Evolutionary conservation across 2,329 filamentous ascomycete genomes (phyloP).

Genomic region (Trichoderma atrobrunneum): DNA sequence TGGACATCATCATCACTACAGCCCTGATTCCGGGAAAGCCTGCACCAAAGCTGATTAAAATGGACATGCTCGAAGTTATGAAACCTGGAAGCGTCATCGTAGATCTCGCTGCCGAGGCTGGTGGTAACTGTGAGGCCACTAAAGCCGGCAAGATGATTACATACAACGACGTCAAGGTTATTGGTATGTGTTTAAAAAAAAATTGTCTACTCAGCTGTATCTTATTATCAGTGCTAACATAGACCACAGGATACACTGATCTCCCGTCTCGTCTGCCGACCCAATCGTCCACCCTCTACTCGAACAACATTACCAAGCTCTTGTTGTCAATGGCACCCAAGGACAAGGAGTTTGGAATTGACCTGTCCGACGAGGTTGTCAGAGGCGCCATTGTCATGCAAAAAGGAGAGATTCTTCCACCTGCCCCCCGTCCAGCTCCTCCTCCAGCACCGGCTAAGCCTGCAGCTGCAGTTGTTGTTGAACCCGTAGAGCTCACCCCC

Average conservation of each 20-base stretch:
- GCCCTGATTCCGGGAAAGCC: slow-evolving; percentile 84
- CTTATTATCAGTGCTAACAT: not conserved
- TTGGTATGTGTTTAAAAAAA: slow-evolving; percentile 54
- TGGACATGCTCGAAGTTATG: slow-evolving; percentile 77
- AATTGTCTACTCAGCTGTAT: not conserved
- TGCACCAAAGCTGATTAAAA: slow-evolving; percentile 80
- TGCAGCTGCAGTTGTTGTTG: slow-evolving; percentile 44
- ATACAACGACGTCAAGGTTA: slow-evolving; percentile 78
- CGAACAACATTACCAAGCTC: slow-evolving; percentile 90
- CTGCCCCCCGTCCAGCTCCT: slow-evolving; percentile 65
- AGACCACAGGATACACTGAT: slow-evolving; percentile 69
- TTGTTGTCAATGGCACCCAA: slow-evolving; percentile 77
- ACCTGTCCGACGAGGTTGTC: slow-evolving; percentile 80
- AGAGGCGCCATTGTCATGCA: slow-evolving; percentile 80
- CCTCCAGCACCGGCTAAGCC: slow-evolving; percentile 50
- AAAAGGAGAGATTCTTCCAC: slow-evolving; percentile 71
- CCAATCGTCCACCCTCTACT: slow-evolving; percentile 86
- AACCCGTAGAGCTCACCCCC: slow-evolving; percentile 68
- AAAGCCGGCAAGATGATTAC: slow-evolving; percentile 66
- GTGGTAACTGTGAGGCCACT: slow-evolving; percentile 84
- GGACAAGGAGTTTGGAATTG: slow-evolving; percentile 75
- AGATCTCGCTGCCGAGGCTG: slow-evolving; percentile 82
- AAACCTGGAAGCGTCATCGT: slow-evolving; percentile 87
- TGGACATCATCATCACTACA: slow-evolving; percentile 90
- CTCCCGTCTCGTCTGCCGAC: slow-evolving; percentile 82